Conservation (phyloP, 73 alveolate species). For the Symbiodinium natans region DNA sequence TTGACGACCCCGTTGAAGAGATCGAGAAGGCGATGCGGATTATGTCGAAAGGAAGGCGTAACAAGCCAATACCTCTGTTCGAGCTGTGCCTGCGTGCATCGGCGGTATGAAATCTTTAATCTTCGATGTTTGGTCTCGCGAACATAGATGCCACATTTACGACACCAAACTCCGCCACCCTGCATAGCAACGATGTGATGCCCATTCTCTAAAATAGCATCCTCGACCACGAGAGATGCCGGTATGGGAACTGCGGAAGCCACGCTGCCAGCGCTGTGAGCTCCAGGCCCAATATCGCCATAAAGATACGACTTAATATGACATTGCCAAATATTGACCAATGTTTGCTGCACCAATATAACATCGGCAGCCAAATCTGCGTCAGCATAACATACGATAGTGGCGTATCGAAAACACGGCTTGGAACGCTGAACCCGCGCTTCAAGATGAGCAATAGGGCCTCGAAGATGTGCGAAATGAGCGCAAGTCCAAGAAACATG, state of each 20-base stretch:
- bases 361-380: neutral
- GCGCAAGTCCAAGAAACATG: constrained; percentile 15
- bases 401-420: constrained; percentile 2
- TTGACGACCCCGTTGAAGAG: neutral
- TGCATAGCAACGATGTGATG: neutral
- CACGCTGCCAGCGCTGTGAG: neutral
- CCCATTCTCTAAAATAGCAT: neutral
- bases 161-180: constrained; percentile 19
- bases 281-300: neutral
- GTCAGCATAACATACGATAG: neutral
- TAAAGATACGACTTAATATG: neutral
- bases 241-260: neutral
- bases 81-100: neutral
- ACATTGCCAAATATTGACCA: neutral
- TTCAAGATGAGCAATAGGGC: neutral
- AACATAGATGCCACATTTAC: neutral
- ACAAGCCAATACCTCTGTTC: neutral
- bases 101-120: neutral
- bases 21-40: neutral
- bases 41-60: neutral
- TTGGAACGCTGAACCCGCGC: neutral
- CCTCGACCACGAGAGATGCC: neutral
- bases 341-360: neutral
- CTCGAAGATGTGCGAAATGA: neutral
- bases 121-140: neutral